Evolutionary conservation across 441 rosid genomes (phyloP).

Genomic region (Aleurites moluccanus): DNA sequence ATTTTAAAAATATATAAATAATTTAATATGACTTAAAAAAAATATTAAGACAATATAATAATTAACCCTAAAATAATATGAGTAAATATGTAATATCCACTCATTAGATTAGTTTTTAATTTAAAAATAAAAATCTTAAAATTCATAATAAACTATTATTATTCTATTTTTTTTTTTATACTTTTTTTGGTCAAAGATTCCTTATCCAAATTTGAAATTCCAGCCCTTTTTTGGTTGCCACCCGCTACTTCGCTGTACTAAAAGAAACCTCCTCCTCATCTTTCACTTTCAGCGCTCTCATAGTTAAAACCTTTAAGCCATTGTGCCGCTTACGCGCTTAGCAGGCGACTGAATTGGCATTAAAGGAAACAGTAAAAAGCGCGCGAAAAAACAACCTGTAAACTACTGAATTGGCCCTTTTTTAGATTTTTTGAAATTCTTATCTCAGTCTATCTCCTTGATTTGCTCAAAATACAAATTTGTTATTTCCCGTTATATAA

Average conservation of each 20-base stretch:
- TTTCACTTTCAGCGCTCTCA: background rate
- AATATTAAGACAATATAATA: no score
- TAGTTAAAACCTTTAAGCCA: background rate
- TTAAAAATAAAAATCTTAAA: no score
- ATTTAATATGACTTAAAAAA: no score
- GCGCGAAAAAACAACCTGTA: conserved; percentile 15
- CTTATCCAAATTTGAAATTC: background rate
- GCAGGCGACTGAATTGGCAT: background rate
- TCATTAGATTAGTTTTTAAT: no score
- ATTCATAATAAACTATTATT: no score
- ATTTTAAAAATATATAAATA: no score
- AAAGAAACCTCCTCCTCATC: background rate
- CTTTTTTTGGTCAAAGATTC: no score
- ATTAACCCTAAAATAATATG: no score
- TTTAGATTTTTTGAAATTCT: conserved; percentile 19
- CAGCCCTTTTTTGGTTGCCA: background rate
- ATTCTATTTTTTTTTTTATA: no score
- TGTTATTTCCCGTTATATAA: background rate
- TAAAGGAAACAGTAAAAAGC: conserved; percentile 2
- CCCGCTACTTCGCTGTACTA: background rate
- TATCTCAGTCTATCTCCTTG: conserved; percentile 42
- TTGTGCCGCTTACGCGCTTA: background rate
- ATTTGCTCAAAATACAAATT: conserved; percentile 33
- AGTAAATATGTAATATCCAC: no score
- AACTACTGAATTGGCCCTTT: background rate